Evolutionary conservation across 1,284 basidiomycete genomes (phyloP).

Genomic region (Boletellus sp.): DNA sequence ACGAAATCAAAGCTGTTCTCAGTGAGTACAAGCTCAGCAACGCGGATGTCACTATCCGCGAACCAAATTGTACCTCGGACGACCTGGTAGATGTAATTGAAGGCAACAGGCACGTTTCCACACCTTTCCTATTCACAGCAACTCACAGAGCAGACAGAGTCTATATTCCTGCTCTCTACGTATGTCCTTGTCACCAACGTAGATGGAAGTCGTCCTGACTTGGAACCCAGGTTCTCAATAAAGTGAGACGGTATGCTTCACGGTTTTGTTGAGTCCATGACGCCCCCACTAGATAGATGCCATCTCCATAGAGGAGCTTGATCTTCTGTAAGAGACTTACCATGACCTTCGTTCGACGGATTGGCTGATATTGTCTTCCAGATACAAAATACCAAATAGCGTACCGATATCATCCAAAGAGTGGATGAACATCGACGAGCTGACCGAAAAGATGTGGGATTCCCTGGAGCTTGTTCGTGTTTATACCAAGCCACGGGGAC

Average conservation of each 20-base stretch:
- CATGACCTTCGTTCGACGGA: not conserved
- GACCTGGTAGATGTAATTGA: conserved; percentile 97
- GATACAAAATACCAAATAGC: conserved; percentile 90
- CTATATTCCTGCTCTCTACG: conserved; percentile 90
- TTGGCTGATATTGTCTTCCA: conserved; percentile 28
- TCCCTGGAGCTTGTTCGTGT: conserved; percentile 86
- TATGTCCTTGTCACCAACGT: conserved; percentile 37
- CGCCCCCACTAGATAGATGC: conserved; percentile 80
- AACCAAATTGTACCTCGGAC: conserved; percentile 91
- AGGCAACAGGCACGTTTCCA: conserved; percentile 69
- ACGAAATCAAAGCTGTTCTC: conserved; percentile 95
- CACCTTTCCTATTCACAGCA: not conserved
- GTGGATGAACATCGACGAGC: conserved; percentile 97
- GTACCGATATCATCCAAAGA: conserved; percentile 91
- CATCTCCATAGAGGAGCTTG: conserved; percentile 97
- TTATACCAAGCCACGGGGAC: conserved; percentile 94
- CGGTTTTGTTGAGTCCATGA: conserved; percentile 2
- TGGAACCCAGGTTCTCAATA: conserved; percentile 63
- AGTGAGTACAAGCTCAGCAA: conserved; percentile 91
- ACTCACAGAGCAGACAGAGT: conserved; percentile 51
- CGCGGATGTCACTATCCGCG: conserved; percentile 91
- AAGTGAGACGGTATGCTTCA: conserved; percentile 40
- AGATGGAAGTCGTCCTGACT: conserved; percentile 5
- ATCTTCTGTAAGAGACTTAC: conserved; percentile 68
- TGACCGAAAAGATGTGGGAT: conserved; percentile 89